Conservation (phyloP, 2,329 filamentous ascomycete genomes). For the Cladosporium halotolerans region DNA sequence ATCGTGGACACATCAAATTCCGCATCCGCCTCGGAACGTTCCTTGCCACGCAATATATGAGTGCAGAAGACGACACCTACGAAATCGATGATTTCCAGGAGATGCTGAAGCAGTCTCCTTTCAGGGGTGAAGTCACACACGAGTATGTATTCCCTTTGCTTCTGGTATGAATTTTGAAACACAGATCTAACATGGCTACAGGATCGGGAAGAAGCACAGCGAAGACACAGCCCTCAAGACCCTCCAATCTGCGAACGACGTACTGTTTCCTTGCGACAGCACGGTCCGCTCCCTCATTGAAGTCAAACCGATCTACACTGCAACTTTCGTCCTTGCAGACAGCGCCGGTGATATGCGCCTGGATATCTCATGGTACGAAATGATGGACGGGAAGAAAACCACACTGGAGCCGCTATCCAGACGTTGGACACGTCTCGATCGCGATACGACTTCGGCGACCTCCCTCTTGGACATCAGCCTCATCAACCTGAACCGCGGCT, state of each 20-base stretch:
- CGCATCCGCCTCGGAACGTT: constrained; percentile 33
- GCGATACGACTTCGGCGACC: constrained; percentile 16
- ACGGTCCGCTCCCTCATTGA: constrained; percentile 19
- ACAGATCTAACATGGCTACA: constrained; percentile 16
- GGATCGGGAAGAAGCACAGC: constrained; percentile 22
- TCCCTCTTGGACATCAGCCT: constrained; percentile 25
- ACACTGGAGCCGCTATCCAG: constrained; percentile 14
- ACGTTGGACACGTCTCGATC: constrained; percentile 25
- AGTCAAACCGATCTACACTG: constrained; percentile 25
- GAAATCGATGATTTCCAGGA: constrained; percentile 27
- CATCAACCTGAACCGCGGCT: constrained; percentile 22
- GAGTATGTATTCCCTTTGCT: constrained; percentile 23
- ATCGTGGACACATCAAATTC: constrained; percentile 29
- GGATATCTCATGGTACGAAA: constrained; percentile 22
- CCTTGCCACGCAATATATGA: constrained; percentile 21
- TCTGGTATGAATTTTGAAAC: too few relatives aligned
- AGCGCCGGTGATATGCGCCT: constrained; percentile 21
- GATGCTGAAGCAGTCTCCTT: constrained; percentile 27
- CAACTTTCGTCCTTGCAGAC: constrained; percentile 24
- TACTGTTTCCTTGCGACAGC: constrained; percentile 21
- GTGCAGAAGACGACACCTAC: constrained; percentile 18
- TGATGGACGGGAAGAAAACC: neutral
- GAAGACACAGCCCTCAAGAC: constrained; percentile 18
- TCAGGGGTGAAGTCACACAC: constrained; percentile 25
- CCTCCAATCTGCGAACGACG: constrained; percentile 16